These are phyloP conservation scores for Metschnikowia lochheadii DNA, from an alignment of 805 yeast genomes.

Conservation along the genomic window DNA sequence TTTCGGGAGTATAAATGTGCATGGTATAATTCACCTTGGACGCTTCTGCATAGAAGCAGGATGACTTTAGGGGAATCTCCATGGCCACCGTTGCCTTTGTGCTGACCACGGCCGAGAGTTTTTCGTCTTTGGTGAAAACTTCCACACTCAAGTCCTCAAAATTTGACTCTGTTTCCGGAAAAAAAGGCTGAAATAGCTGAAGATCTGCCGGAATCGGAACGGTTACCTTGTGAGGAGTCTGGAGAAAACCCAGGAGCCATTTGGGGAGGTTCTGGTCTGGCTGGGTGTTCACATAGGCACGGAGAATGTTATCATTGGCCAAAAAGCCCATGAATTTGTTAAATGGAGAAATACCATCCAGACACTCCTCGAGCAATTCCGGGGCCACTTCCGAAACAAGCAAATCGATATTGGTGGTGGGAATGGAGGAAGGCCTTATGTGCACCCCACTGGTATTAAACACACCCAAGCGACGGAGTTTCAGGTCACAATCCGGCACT, in stretches of 20 bases:
- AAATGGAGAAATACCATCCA: slow-evolving; percentile 18
- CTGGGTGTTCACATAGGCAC: not conserved
- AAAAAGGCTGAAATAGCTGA: not conserved
- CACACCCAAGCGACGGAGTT: slow-evolving; percentile 21
- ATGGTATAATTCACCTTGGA: slow-evolving; percentile 1
- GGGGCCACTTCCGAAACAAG: slow-evolving; percentile 18
- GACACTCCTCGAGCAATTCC: slow-evolving; percentile 19
- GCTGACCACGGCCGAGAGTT: not conserved
- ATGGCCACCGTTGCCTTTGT: not conserved
- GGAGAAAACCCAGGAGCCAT: not conserved
- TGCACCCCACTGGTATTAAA: slow-evolving; percentile 19
- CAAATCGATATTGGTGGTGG: slow-evolving; percentile 20
- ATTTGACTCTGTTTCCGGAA: not conserved
- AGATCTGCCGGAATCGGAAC: not conserved
- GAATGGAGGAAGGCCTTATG: slow-evolving; percentile 14
- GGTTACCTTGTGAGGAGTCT: not conserved
- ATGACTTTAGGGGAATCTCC: not conserved
- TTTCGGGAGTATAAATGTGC: not conserved
- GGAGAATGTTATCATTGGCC: slow-evolving; percentile 14
- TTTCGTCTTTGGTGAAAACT: not conserved
- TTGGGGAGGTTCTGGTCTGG: not conserved
- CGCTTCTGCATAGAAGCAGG: not conserved
- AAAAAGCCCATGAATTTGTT: slow-evolving; percentile 20
- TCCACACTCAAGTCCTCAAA: not conserved
- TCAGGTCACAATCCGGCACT: slow-evolving; percentile 23